Base-by-base conservation (phyloP, 208 protist species). In the Crithidia sp. region DNA sequence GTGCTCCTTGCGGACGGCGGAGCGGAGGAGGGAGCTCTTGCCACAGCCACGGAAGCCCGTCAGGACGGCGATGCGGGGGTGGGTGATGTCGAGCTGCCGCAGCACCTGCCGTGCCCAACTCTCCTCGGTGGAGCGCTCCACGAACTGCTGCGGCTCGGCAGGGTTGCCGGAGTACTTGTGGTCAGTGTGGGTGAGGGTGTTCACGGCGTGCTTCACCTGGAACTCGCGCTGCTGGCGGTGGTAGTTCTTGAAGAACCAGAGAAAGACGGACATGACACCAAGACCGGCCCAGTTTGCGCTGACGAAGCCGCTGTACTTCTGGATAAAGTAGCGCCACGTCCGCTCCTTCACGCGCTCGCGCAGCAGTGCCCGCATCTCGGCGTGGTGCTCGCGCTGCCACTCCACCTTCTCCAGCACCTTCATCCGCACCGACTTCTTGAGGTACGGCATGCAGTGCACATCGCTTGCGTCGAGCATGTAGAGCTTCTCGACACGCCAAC, bases 161-260 rank as follows among this genome's bases (percentile, higher is more conserved):
- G 50, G 73, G 55, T 49, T 71, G 17, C 50, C 49, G 13, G 64
- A 70, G 67, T 52, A 63, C 52, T 74, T 58, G 78, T 75, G 45
- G 52, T 76, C 64, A 3, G 73, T 74, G 43, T 85, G 77, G 9
- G 84, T 87, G 41, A 95, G 81, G 5, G 91, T 88, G 57, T 81
- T 80, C 44, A 92, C 88, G 13, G 91, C 91, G 62, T 85, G 70
- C 57, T 85, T 86, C 59, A 95, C 60, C 69, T 93, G 88, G 45
- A 81, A 87, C n/a, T 67, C 66, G 49, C 88, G 82, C 70, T 89
- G 84, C 40, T 85, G 78, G 5, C 81, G 78, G 55, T 81, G 65
- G 47, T 79, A 93, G 71, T 87, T 90, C 45, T 87, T 89, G 64
- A 86, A 89, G 72, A 89, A 84, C 88, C 88, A 93, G 17, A 87